A percentile compares a stretch with the other conserved stretches of the same genome.
These are phyloP conservation scores for Ustulina deusta DNA, from an alignment of 2,329 filamentous ascomycete species.

Conservation along the genomic window DNA sequence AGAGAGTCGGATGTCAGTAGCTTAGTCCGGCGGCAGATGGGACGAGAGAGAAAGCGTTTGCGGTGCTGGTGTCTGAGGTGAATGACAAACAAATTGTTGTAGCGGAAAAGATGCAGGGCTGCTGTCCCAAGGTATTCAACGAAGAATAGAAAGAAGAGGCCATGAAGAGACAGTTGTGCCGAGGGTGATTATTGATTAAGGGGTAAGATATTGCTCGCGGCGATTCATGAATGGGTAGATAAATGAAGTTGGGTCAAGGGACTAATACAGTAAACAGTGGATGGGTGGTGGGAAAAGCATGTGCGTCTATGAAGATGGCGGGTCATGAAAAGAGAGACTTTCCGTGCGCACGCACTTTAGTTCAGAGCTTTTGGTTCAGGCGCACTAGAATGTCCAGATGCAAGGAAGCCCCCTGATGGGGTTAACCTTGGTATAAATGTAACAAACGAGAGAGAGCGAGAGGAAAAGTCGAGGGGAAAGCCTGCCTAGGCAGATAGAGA, in stretches of 20 bases:
- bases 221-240: background rate
- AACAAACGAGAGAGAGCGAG: conserved; percentile 13
- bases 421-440: conserved; percentile 6
- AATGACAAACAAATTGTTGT: conserved; percentile 6
- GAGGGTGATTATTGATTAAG: conserved; percentile 19
- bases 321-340: conserved; percentile 10
- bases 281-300: background rate
- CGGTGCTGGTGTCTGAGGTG: background rate
- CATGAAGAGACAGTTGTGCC: background rate
- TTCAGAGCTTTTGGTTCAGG: conserved; percentile 20
- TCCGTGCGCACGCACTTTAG: conserved; percentile 13
- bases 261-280: background rate
- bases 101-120: background rate
- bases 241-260: background rate
- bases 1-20: background rate
- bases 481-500: background rate
- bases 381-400: conserved; percentile 8
- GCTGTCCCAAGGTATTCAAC: background rate
- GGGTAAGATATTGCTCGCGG: conserved; percentile 1
- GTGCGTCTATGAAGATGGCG: background rate
- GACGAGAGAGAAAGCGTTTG: conserved; percentile 11
- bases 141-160: background rate
- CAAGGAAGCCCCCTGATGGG: conserved; percentile 27
- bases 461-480: background rate
- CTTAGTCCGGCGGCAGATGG: background rate